phyloP scores from a whole-genome alignment of 2,329 filamentous ascomycete genomes.

The Phaeosphaeriaceae sp. region DNA sequence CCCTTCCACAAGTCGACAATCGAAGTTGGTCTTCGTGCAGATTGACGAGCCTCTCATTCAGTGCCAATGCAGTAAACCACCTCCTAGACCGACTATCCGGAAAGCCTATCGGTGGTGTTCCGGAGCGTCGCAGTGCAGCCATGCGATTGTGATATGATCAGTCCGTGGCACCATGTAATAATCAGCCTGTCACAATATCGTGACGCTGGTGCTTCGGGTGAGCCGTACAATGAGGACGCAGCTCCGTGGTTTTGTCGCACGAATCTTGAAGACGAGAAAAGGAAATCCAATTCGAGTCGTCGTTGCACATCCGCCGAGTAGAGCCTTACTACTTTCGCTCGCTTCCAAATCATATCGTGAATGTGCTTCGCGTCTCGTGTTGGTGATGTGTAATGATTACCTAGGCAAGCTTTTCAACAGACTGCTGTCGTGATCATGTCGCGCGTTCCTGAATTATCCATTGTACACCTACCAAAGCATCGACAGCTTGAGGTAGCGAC shows the following conservation, averaged over 20 bases:
- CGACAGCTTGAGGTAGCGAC: not conserved
- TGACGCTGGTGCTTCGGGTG: not conserved
- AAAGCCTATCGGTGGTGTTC: not conserved
- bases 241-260: not conserved
- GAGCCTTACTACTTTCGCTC: not conserved
- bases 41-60: not conserved
- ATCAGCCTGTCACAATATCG: not conserved
- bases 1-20: conserved; percentile 15
- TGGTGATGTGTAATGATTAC: not conserved
- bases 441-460: not conserved
- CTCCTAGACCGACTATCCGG: not conserved
- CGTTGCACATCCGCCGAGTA: not conserved
- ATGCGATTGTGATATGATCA: conserved; percentile 7
- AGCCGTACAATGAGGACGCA: not conserved
- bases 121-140: not conserved
- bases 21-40: conserved; percentile 8
- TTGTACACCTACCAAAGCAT: not conserved
- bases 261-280: not conserved
- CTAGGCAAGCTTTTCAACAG: not conserved
- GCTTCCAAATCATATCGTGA: not conserved
- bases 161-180: conserved; percentile 6
- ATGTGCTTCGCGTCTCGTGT: not conserved
- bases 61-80: no score
- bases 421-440: not conserved
- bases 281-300: not conserved